A percentile compares a stretch with the other conserved stretches of the same genome.
phyloP scores from a whole-genome alignment of 2,329 filamentous ascomycete genomes.

The Trichoderma breve region DNA sequence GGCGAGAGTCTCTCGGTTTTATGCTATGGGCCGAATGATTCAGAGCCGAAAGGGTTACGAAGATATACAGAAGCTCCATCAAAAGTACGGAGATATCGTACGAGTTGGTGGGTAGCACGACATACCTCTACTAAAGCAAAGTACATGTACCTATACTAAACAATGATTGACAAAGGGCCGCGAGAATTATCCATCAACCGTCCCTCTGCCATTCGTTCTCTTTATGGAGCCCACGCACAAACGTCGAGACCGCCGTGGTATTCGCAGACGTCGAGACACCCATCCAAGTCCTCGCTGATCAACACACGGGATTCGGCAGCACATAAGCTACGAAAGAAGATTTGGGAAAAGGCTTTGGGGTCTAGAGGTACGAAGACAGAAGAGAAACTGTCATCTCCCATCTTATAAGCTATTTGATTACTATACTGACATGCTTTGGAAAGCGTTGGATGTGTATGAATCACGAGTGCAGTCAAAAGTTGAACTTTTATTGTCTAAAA shows the following conservation, averaged over 20 bases:
- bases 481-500: background rate
- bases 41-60: constrained; percentile 26
- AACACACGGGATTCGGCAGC: constrained; percentile 26
- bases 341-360: background rate
- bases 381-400: background rate
- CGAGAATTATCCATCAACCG: background rate
- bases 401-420: background rate
- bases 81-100: constrained; percentile 33
- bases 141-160: background rate
- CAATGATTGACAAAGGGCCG: background rate
- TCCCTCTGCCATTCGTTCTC: background rate
- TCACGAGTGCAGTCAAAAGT: background rate
- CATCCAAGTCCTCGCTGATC: constrained; percentile 31
- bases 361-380: background rate
- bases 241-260: background rate
- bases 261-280: constrained; percentile 24
- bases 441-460: background rate
- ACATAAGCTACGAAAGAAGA: background rate
- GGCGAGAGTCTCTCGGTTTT: constrained; percentile 28
- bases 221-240: background rate
- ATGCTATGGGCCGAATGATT: constrained; percentile 19
- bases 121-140: background rate
- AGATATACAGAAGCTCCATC: constrained; percentile 30
- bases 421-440: background rate
- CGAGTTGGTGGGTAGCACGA: constrained; percentile 26